These are phyloP conservation scores for Mycena epipterygia DNA, from an alignment of 768 basidiomycete genomes.

Conservation along the genomic window DNA sequence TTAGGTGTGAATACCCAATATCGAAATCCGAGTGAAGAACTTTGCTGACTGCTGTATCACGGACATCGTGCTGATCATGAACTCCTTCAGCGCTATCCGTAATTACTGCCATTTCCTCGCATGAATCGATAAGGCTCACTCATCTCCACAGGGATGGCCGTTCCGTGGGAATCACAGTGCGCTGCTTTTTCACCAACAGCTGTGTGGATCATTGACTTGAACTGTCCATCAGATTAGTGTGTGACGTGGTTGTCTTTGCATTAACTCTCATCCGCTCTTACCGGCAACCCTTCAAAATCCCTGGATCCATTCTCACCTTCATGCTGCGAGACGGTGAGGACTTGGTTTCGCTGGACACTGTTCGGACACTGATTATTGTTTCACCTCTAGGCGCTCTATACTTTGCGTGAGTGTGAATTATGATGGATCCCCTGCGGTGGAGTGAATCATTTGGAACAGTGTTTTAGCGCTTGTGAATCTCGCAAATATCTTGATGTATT, in stretches of 20 bases:
- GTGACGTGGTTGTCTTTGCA: background rate
- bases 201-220: too few species aligned
- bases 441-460: background rate
- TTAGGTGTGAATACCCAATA: too few species aligned
- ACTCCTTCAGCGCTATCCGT: background rate
- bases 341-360: background rate
- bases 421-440: too few species aligned
- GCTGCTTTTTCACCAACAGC: background rate
- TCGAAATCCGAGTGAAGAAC: too few species aligned
- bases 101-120: background rate
- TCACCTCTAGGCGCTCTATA: constrained; percentile 6
- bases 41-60: too few species aligned
- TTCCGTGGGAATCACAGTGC: constrained; percentile 18
- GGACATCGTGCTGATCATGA: too few species aligned
- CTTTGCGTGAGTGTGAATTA: constrained; percentile 19
- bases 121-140: too few species aligned
- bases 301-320: too few species aligned
- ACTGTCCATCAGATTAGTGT: background rate
- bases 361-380: too few species aligned
- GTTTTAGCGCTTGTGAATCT: constrained; percentile 6
- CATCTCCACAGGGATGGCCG: constrained; percentile 15
- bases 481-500: too few species aligned
- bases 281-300: too few species aligned
- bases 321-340: constrained; percentile 11
- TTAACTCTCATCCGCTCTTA: background rate